Conservation (phyloP, 768 basidiomycete genomes). For the Boletus pseudopeckii region DNA sequence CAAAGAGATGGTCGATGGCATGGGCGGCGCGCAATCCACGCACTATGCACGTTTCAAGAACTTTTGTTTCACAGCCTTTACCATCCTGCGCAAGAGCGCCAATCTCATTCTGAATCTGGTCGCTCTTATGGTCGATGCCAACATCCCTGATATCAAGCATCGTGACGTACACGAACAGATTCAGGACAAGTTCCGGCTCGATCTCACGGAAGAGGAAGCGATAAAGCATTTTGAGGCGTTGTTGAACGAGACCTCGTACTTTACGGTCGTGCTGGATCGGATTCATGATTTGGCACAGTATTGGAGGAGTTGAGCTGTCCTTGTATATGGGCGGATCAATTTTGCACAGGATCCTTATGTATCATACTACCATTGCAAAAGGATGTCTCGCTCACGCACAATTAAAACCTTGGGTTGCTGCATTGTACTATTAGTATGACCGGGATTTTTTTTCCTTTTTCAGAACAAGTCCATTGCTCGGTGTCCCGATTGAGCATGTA, state of each 20-base stretch:
- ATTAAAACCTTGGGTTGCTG: neutral
- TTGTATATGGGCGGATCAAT: slow-evolving; percentile 1
- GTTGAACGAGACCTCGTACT: slow-evolving; percentile 91
- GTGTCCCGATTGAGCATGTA: no score
- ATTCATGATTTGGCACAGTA: slow-evolving; percentile 92
- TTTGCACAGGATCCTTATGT: slow-evolving; percentile 3
- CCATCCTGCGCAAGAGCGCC: slow-evolving; percentile 91
- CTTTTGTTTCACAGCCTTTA: slow-evolving; percentile 97
- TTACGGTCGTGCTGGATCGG: slow-evolving; percentile 88
- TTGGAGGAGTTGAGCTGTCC: slow-evolving; percentile 61
- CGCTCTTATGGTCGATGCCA: slow-evolving; percentile 95
- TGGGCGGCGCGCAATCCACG: slow-evolving; percentile 96
- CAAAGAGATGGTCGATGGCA: slow-evolving; percentile 99
- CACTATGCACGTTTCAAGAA: slow-evolving; percentile 96
- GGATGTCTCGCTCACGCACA: neutral
- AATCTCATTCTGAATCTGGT: slow-evolving; percentile 97
- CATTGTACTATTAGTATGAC: no score
- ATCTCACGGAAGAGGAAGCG: slow-evolving; percentile 94
- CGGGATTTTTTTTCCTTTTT: neutral
- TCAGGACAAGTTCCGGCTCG: slow-evolving; percentile 94
- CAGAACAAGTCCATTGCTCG: neutral
- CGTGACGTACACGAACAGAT: slow-evolving; percentile 85
- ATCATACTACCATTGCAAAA: neutral
- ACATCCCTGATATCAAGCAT: slow-evolving; percentile 96
- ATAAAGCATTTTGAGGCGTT: slow-evolving; percentile 95